phyloP scores from a whole-genome alignment of 805 yeast genomes.

The Hyphopichia homilentoma region DNA sequence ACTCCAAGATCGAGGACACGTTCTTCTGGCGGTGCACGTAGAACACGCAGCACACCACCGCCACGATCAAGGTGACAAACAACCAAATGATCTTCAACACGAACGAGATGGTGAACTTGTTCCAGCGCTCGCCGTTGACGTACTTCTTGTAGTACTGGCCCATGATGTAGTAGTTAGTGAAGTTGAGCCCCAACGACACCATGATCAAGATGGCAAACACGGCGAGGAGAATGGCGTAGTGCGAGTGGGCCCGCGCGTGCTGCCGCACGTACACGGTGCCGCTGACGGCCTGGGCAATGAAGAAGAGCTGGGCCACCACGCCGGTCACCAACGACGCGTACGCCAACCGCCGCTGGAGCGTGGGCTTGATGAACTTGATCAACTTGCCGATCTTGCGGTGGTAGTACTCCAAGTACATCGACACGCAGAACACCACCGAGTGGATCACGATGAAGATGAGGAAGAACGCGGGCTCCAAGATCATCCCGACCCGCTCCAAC shows the following conservation, averaged over 20 bases:
- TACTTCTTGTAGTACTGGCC: conserved; percentile 25
- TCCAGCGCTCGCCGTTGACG: conserved; percentile 26
- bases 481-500: conserved; percentile 21
- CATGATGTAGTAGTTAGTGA: conserved; percentile 25
- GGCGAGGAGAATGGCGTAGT: conserved; percentile 21
- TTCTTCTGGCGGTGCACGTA: conserved; percentile 14
- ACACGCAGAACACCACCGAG: conserved; percentile 16
- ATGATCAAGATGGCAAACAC: conserved; percentile 21
- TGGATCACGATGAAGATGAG: conserved; percentile 17
- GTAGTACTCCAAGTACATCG: conserved; percentile 23
- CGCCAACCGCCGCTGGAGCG: conserved; percentile 19
- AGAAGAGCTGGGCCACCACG: conserved; percentile 18
- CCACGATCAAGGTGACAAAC: conserved; percentile 16
- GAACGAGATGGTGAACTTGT: conserved; percentile 24
- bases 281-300: conserved; percentile 15
- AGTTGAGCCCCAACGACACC: conserved; percentile 21
- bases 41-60: conserved; percentile 16
- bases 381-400: conserved; percentile 26
- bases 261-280: conserved; percentile 15
- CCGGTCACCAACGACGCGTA: conserved; percentile 19
- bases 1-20: conserved; percentile 18
- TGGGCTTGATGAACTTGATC: conserved; percentile 23
- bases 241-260: conserved; percentile 11
- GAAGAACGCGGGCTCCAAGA: conserved; percentile 20
- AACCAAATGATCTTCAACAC: conserved; percentile 21